These are phyloP conservation scores for Boletus pseudopeckii DNA, from an alignment of 768 basidiomycete species.

Conservation along the genomic window DNA sequence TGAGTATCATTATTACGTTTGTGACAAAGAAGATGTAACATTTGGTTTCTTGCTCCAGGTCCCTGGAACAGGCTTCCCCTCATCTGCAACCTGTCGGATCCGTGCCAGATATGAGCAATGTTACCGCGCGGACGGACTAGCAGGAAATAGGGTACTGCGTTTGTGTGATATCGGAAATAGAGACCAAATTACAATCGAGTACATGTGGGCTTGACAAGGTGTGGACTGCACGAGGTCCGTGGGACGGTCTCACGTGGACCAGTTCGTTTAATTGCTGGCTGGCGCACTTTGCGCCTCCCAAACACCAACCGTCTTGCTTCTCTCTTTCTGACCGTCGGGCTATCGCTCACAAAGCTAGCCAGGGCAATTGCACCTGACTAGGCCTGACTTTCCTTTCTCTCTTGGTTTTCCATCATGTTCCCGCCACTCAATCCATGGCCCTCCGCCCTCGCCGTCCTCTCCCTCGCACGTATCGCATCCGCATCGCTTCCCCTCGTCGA, in stretches of 20 bases:
- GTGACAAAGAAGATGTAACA: neutral
- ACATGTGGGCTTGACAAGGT: neutral
- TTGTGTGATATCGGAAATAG: neutral
- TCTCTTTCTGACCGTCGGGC: neutral
- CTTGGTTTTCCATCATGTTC: slow-evolving; percentile 1
- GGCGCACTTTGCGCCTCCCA: neutral
- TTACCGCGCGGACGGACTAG: slow-evolving; percentile 34
- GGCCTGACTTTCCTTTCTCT: slow-evolving; percentile 1
- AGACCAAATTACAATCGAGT: neutral
- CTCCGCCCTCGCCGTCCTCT: slow-evolving; percentile 23
- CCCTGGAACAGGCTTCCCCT: slow-evolving; percentile 57
- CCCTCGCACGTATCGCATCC: slow-evolving; percentile 15
- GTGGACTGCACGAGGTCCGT: slow-evolving; percentile 9
- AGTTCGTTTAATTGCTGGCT: slow-evolving; percentile 9
- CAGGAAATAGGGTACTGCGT: neutral
- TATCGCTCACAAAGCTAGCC: neutral
- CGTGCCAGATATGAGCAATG: slow-evolving; percentile 33
- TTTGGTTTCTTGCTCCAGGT: slow-evolving; percentile 34
- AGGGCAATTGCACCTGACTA: slow-evolving; percentile 11
- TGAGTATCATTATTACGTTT: slow-evolving; percentile 38
- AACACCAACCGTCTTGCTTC: neutral
- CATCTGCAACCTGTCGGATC: slow-evolving; percentile 59
- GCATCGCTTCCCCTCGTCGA: slow-evolving; percentile 58
- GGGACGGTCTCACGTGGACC: slow-evolving; percentile 24
- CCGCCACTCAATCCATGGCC: slow-evolving; percentile 17